phyloP scores from a whole-genome alignment of 345 rosid species.

The Populus tremula region DNA sequence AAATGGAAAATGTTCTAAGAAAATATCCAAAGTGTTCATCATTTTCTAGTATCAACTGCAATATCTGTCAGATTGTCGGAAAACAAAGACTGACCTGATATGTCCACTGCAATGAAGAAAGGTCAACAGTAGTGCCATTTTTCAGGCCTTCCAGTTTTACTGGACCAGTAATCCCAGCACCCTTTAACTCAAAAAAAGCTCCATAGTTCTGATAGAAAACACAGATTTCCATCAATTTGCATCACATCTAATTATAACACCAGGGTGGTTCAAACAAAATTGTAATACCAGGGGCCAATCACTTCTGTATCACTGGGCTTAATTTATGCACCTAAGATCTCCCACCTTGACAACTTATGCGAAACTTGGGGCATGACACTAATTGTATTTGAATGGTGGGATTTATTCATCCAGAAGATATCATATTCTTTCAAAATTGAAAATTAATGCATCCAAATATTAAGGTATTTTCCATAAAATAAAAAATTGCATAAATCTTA shows the following conservation, averaged over 20 bases:
- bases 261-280: too few relatives aligned
- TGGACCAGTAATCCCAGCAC: slow-evolving; percentile 94
- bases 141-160: slow-evolving; percentile 60
- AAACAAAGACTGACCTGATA: slow-evolving; percentile 60
- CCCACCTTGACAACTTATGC: neutral
- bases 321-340: too few relatives aligned
- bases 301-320: too few relatives aligned
- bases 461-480: neutral
- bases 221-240: slow-evolving; percentile 7
- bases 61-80: neutral
- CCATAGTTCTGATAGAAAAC: slow-evolving; percentile 70
- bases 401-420: slow-evolving; percentile 12
- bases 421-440: neutral
- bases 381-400: neutral
- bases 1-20: neutral
- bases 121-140: slow-evolving; percentile 52
- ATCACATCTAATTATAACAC: too few relatives aligned
- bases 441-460: neutral
- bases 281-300: too few relatives aligned
- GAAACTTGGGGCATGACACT: neutral
- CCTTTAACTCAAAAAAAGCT: slow-evolving; percentile 65
- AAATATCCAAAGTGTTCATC: neutral
- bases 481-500: neutral
- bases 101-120: slow-evolving; percentile 73
- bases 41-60: neutral